A percentile compares a stretch with the other conserved stretches of the same genome.
Evolutionary conservation across 352 stramenopile genomes (phyloP).

Genomic region (Phytophthora hybrid): DNA sequence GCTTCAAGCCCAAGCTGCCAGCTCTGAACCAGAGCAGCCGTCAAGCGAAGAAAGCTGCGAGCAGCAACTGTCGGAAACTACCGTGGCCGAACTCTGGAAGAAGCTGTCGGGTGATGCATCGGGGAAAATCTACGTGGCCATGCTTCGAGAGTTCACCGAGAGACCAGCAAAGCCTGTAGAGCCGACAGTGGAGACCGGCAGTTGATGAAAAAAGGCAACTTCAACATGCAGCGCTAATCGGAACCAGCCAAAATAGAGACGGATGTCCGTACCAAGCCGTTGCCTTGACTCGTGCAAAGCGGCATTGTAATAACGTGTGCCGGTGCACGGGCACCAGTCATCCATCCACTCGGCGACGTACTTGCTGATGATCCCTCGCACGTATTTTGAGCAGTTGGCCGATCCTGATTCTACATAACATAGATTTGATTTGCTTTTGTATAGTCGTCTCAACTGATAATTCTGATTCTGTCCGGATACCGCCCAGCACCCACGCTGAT

Average conservation of each 20-base stretch:
- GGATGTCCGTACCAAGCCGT: background rate
- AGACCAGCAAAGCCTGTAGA: conserved; percentile 2
- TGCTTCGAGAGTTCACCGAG: conserved; percentile 19
- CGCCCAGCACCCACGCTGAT: conserved; percentile 2
- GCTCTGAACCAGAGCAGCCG: background rate
- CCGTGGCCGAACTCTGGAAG: conserved; percentile 32
- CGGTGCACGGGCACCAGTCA: conserved; percentile 17
- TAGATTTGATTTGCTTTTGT: conserved; percentile 2
- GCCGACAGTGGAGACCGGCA: background rate
- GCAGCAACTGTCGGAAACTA: background rate
- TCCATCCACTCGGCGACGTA: conserved; percentile 16
- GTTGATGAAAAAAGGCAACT: conserved; percentile 23
- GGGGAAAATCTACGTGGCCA: conserved; percentile 36
- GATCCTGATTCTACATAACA: conserved; percentile 22
- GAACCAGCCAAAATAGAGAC: background rate
- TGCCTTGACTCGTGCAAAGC: background rate
- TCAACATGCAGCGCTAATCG: conserved; percentile 26
- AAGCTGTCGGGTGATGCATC: conserved; percentile 32
- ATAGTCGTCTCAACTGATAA: background rate
- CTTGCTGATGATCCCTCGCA: conserved; percentile 27
- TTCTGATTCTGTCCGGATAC: background rate
- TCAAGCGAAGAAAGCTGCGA: conserved; percentile 15
- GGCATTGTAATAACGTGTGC: background rate
- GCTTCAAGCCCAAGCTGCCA: conserved; percentile 5
- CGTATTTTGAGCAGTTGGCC: conserved; percentile 26